phyloP scores from a whole-genome alignment of 2,329 filamentous ascomycete species.

The Bipolaris zeicola region DNA sequence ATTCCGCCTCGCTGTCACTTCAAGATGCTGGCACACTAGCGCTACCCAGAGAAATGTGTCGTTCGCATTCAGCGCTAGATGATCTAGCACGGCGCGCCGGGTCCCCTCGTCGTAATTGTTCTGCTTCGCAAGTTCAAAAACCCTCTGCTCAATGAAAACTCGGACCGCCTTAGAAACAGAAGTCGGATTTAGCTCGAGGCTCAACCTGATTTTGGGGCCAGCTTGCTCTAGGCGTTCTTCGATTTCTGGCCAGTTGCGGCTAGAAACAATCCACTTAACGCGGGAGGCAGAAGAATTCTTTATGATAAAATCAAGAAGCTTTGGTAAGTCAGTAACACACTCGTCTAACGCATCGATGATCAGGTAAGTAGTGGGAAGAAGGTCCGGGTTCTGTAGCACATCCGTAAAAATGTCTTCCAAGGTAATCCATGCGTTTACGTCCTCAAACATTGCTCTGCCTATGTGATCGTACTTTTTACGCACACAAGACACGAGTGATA shows the following conservation, averaged over 20 bases:
- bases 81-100: slow-evolving; percentile 28
- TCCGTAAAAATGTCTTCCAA: slow-evolving; percentile 43
- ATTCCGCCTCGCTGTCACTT: slow-evolving; percentile 19
- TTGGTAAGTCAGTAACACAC: too few species aligned
- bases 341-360: too few species aligned
- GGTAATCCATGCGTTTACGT: slow-evolving; percentile 34
- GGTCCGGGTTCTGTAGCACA: slow-evolving; percentile 48
- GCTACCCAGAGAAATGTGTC: neutral
- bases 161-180: slow-evolving; percentile 44
- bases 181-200: slow-evolving; percentile 5
- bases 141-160: slow-evolving; percentile 47
- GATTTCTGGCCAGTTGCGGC: neutral
- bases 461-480: slow-evolving; percentile 34
- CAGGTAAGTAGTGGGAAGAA: too few species aligned
- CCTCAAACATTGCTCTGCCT: slow-evolving; percentile 27
- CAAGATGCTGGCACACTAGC: slow-evolving; percentile 45
- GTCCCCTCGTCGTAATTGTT: slow-evolving; percentile 43
- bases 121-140: slow-evolving; percentile 16
- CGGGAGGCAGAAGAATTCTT: neutral
- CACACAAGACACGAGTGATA: slow-evolving; percentile 28
- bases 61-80: slow-evolving; percentile 39
- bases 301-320: too few species aligned
- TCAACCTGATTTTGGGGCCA: neutral
- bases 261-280: neutral
- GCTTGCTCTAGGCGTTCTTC: neutral